These are phyloP conservation scores for Sedum album DNA, from an alignment of 164 flowering plant genomes.

Conservation along the genomic window DNA sequence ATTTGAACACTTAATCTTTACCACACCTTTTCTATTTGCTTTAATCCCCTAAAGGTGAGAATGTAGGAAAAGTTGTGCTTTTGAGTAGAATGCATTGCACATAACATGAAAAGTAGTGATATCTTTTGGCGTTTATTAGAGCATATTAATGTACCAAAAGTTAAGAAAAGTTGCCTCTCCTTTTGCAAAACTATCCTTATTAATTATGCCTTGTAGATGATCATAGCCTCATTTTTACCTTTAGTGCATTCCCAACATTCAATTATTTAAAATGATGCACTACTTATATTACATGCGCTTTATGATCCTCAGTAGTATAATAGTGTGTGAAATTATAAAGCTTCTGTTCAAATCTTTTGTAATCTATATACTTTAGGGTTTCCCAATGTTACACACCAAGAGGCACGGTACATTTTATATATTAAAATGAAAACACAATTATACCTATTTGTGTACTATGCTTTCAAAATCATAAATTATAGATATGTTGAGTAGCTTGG, in stretches of 20 bases:
- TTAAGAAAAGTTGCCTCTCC: slow-evolving; percentile 1
- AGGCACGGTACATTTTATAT: background rate
- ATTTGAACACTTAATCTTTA: slow-evolving; percentile 4
- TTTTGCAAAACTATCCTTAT: slow-evolving; percentile 4
- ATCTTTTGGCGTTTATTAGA: slow-evolving; percentile 4
- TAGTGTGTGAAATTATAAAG: background rate
- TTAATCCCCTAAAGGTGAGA: slow-evolving; percentile 4
- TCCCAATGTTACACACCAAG: slow-evolving; percentile 3
- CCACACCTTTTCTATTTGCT: background rate
- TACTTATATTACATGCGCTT: background rate
- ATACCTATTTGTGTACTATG: background rate
- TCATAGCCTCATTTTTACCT: background rate
- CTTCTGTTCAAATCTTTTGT: background rate
- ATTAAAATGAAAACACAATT: background rate
- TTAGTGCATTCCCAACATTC: slow-evolving; percentile 5
- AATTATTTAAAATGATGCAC: background rate
- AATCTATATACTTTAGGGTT: background rate
- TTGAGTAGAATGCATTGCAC: slow-evolving; percentile 2
- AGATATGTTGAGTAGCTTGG: background rate
- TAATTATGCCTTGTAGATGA: background rate
- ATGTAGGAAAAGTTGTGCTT: slow-evolving; percentile 6
- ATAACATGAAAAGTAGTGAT: slow-evolving; percentile 3
- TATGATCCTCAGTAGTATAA: background rate
- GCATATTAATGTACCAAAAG: background rate
- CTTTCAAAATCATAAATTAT: background rate